phyloP scores from a whole-genome alignment of 208 protist species.

The Polymyxa betae region DNA sequence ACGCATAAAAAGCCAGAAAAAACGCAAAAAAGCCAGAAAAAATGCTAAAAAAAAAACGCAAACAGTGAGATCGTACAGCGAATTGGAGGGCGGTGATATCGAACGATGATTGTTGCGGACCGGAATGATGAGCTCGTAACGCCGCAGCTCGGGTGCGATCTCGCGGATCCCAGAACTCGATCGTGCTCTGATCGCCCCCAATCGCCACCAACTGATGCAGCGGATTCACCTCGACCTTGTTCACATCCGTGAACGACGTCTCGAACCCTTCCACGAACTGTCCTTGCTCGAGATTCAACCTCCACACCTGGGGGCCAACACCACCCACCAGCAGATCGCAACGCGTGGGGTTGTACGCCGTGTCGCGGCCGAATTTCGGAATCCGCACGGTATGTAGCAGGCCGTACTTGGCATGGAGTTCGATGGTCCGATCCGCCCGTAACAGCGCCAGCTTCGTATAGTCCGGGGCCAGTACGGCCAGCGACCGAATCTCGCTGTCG shows the following conservation, averaged over 20 bases:
- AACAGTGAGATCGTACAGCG: too few relatives aligned
- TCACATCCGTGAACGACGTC: constrained; percentile 60
- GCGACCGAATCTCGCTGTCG: constrained; percentile 60
- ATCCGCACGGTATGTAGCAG: constrained; percentile 70
- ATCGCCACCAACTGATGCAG: constrained; percentile 69
- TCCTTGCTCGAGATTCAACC: constrained; percentile 77
- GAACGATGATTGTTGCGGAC: too few relatives aligned
- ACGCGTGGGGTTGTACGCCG: constrained; percentile 67
- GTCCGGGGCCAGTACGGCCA: constrained; percentile 70
- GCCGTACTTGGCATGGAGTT: constrained; percentile 70
- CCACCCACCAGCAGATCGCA: constrained; percentile 67
- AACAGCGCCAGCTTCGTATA: constrained; percentile 72
- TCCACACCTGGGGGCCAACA: constrained; percentile 65
- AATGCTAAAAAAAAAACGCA: too few relatives aligned
- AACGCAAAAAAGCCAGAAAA: too few relatives aligned
- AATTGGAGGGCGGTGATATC: too few relatives aligned
- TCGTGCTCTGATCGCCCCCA: constrained; percentile 67
- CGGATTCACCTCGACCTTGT: constrained; percentile 67
- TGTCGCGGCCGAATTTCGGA: constrained; percentile 71
- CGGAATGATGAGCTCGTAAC: too few relatives aligned
- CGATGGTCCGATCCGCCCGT: constrained; percentile 69
- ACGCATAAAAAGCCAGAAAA: too few relatives aligned
- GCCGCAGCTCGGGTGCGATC: constrained; percentile 39
- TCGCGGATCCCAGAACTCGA: constrained; percentile 74
- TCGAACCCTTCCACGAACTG: constrained; percentile 70